Percentiles rank a stretch among this genome's conserved stretches.
Evolutionary conservation across 306 rosid species (phyloP).

Genomic region (Ormosia semicastrata): DNA sequence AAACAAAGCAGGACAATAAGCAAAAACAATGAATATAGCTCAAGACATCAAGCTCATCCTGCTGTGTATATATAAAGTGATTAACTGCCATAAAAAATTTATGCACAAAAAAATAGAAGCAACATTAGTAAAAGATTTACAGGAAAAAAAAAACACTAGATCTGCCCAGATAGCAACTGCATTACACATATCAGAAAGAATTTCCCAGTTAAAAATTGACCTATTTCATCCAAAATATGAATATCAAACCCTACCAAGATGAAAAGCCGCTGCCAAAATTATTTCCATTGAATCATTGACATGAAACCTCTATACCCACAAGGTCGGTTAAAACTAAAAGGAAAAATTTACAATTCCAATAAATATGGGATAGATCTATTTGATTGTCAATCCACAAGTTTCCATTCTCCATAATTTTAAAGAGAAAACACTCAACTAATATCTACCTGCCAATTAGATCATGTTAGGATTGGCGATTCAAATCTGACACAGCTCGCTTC

Average conservation of each 20-base stretch:
- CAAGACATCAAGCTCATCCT: neutral
- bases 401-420: neutral
- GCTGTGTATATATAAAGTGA: neutral
- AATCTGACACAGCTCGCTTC: conserved; percentile 26
- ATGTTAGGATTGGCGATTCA: neutral
- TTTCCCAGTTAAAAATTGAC: neutral
- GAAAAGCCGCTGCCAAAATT: conserved; percentile 12
- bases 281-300: conserved; percentile 18
- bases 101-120: neutral
- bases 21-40: neutral
- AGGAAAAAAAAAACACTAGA: neutral
- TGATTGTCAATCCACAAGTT: conserved; percentile 25
- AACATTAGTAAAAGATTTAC: neutral
- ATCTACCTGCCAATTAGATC: conserved; percentile 20
- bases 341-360: conserved; percentile 5
- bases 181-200: neutral
- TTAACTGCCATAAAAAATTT: neutral
- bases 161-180: neutral
- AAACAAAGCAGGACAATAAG: neutral
- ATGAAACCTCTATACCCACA: conserved; percentile 33
- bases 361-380: conserved; percentile 12
- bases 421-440: conserved; percentile 27
- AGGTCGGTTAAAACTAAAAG: neutral
- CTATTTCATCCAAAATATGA: neutral
- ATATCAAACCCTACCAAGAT: neutral